Evolutionary conservation across 2,329 filamentous ascomycete species (phyloP), one percentile per base, ranked within the genome.

Genomic region (Cordyceps javanica): DNA sequence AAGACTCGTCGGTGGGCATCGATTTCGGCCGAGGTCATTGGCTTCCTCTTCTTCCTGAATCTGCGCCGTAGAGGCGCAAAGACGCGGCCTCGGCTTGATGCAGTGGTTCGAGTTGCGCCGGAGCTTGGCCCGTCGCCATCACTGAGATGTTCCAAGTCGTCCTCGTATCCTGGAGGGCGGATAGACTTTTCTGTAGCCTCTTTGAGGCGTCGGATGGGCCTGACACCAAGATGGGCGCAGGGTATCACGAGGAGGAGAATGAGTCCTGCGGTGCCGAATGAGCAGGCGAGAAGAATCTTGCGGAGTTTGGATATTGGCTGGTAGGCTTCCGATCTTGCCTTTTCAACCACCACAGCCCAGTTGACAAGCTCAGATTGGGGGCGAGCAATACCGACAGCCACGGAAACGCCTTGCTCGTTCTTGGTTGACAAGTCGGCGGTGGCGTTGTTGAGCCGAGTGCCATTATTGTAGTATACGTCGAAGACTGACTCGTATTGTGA

Each of bases 301-400:
- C 90, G 84, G n/a, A 96, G 77, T 23, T 83, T 86, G 28, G 77
- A 73, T 58, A 96, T 91, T 0, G 91, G 89, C 8, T 79, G 77
- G 73, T 88, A 91, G 0, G 91, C 90, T 71, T 96, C 91, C 21
- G 70, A 70, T 61, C 84, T 83, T 2, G 83, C 77, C 69, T 94
- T 87, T 68, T 97, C 92, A 1, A 96, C 82, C 3, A 96, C 65
- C 5, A 97, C 75, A 6, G 90, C 85, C 92, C 92, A 97, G 65
- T 92, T 83, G 8, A 90, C 89, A 55, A 95, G 73, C 0, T 73
- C 68, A 5, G 80, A 90, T 53, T 82, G 79, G 0, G 89, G 84
- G 10, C 88, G 78, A 8, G 90, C 89, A 65, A 86, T 93, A 21
- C 91, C 92, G 16, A 93, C 86, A 10, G 90, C 88, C 1, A 97